Evolutionary conservation across 352 stramenopile species (phyloP), one percentile per base, ranked within the genome.

Genomic region (Globisporangium ultimum): DNA sequence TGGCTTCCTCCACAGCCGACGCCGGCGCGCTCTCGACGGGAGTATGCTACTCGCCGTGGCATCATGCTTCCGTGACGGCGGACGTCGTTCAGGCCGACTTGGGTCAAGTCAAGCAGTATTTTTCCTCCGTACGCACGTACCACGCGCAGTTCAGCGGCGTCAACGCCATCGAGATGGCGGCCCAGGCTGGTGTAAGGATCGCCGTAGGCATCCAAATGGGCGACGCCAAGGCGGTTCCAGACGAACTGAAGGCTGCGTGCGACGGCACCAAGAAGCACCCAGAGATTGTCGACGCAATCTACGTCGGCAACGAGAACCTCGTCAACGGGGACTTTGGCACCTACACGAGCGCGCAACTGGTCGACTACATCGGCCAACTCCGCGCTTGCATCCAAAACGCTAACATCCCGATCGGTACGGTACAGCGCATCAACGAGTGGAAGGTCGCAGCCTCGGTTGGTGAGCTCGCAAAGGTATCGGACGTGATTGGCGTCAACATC

Each of bases 241-340:
- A 43, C 24, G 76, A 89, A 55, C 81, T 93, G 55, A 38, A 81
- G 32, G 80, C 84, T 22, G 79, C 80, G 20, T 82, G 84, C 61
- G 60, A 67, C 4, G 84, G 76, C 40, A 81, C 73, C 28, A 43
- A 66, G 38, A 53, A 46, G 18, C 64, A 84, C 58, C 66, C 78
- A 0, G 42, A 56, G 13, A 60, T 51, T 0, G 66, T 93, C n/a
- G 61, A 87, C 20, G 68, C 66, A 6, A 72, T 93, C 49, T 91
- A 78, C 64, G 80, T 87, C 28, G 84, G 84, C 45, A 93, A 91
- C 71, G 84, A 93, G 58, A 72, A 86, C 73, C 68, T 93, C 17
- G 54, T 66, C 45, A 87, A 87, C 67, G 63, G 69, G 32, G 64
- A 58, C 57, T 85, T 77, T 46, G 80, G 78, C 22, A 69, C 61